phyloP scores from a whole-genome alignment of 2,329 filamentous ascomycete genomes.

The Paracorniculantispora psalliotae region DNA sequence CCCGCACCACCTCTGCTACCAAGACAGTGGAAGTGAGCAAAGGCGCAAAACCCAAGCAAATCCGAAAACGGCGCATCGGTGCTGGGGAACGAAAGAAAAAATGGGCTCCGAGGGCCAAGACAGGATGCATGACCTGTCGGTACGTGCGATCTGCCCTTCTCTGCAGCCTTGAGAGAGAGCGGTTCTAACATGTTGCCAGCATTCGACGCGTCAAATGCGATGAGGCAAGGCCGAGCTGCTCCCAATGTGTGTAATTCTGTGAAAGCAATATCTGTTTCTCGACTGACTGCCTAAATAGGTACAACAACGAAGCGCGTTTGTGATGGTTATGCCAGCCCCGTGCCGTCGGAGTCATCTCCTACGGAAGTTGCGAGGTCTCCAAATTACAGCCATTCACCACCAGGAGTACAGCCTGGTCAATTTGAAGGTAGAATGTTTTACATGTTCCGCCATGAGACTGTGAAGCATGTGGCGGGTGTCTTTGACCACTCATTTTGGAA shows the following conservation, averaged over 20 bases:
- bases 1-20: not conserved
- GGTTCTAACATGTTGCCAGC: constrained; percentile 7
- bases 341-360: not conserved
- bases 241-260: not conserved
- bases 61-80: not conserved
- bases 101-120: constrained; percentile 16
- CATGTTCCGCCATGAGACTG: not conserved
- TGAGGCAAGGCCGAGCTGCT: constrained; percentile 18
- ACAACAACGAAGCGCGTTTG: constrained; percentile 8
- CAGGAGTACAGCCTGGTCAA: not conserved
- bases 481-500: not conserved
- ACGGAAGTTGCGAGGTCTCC: not conserved
- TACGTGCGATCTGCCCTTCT: not conserved
- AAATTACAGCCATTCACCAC: not conserved
- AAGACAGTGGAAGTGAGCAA: not conserved
- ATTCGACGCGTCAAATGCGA: constrained; percentile 25
- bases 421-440: not conserved
- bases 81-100: not conserved
- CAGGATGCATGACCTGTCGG: constrained; percentile 19
- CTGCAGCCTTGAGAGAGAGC: not conserved
- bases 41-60: not conserved
- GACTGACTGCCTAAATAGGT: constrained; percentile 15
- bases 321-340: not conserved
- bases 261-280: constrained; percentile 19
- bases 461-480: not conserved